phyloP scores from a whole-genome alignment of 2,329 filamentous ascomycete species.

The Microsporum audouinii region DNA sequence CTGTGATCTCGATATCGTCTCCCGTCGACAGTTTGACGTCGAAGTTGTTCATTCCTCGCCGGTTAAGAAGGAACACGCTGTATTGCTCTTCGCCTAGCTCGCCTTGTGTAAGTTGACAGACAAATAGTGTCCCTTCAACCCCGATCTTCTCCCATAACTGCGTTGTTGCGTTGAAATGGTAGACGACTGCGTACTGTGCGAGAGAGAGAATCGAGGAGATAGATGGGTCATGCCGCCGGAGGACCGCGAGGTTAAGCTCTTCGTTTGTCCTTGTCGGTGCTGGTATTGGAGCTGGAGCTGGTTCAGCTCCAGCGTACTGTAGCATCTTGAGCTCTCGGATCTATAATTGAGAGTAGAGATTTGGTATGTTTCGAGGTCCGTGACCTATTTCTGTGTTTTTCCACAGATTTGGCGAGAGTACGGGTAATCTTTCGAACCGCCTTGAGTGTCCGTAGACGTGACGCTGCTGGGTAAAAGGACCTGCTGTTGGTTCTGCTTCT shows the following conservation, averaged over 20 bases:
- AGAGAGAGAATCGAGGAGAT: slow-evolving; percentile 65
- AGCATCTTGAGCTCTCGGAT: neutral
- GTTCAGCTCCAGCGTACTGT: neutral
- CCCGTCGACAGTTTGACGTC: slow-evolving; percentile 49
- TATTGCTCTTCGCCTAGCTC: slow-evolving; percentile 38
- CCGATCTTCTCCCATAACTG: slow-evolving; percentile 73
- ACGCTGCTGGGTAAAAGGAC: neutral
- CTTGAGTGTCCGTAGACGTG: too few species aligned
- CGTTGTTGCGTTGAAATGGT: slow-evolving; percentile 57
- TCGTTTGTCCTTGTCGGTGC: slow-evolving; percentile 56
- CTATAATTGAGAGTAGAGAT: neutral
- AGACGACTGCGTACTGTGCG: slow-evolving; percentile 76
- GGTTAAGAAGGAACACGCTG: slow-evolving; percentile 59
- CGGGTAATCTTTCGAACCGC: too few species aligned
- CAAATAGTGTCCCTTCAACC: slow-evolving; percentile 78
- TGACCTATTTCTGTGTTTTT: too few species aligned
- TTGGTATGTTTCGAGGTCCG: neutral
- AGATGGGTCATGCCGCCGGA: slow-evolving; percentile 67
- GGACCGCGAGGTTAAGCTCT: slow-evolving; percentile 75
- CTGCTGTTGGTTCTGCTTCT: neutral
- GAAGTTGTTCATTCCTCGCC: slow-evolving; percentile 59
- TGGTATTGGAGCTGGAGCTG: slow-evolving; percentile 20
- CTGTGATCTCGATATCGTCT: slow-evolving; percentile 53
- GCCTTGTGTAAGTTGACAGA: slow-evolving; percentile 53
- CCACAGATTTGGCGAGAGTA: too few species aligned